Conservation (phyloP, 2,329 filamentous ascomycete species). For the Colletotrichum sp. region DNA sequence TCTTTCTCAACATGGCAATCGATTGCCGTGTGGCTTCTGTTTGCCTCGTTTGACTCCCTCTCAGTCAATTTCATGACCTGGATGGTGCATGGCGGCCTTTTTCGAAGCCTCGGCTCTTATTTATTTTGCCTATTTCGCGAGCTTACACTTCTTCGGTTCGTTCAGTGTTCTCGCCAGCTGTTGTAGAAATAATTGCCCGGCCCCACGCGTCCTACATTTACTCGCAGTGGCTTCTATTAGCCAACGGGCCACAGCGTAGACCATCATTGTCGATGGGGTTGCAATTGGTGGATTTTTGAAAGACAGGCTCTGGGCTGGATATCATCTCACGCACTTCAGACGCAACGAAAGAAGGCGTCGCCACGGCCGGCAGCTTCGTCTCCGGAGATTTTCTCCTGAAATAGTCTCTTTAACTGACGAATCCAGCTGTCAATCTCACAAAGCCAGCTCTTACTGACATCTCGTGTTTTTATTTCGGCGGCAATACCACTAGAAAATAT, state of each 20-base stretch:
- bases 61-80: not conserved
- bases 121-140: no score
- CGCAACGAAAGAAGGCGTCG: not conserved
- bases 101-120: not conserved
- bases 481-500: not conserved
- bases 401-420: conserved; percentile 34
- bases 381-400: not conserved
- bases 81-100: not conserved
- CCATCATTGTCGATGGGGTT: not conserved
- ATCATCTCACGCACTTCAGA: not conserved
- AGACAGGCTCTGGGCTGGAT: not conserved
- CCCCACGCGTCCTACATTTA: not conserved
- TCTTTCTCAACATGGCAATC: not conserved
- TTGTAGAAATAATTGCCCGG: not conserved
- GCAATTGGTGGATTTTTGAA: not conserved
- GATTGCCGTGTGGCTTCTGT: not conserved
- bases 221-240: not conserved
- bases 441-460: conserved; percentile 29
- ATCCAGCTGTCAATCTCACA: conserved; percentile 32
- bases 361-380: not conserved
- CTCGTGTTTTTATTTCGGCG: conserved; percentile 33
- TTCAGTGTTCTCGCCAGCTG: not conserved
- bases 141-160: not conserved
- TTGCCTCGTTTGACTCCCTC: not conserved
- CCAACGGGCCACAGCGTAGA: not conserved